A percentile compares a stretch with the other conserved stretches of the same genome.
phyloP scores from a whole-genome alignment of 768 basidiomycete species.

The Pleurotus djamor region DNA sequence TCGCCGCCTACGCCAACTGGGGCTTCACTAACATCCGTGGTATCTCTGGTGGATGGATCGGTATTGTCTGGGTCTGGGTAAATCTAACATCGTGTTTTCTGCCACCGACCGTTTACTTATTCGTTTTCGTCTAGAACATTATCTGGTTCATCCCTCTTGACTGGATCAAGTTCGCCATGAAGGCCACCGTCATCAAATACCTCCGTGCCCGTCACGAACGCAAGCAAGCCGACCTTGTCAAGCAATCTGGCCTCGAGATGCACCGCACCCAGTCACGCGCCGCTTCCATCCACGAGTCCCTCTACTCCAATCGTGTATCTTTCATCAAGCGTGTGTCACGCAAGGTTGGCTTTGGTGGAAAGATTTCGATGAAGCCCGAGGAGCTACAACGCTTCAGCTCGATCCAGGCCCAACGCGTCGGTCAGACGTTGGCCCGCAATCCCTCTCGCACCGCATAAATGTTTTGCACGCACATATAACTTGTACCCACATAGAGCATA shows the following conservation, averaged over 20 bases:
- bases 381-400: slow-evolving; percentile 85
- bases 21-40: slow-evolving; percentile 83
- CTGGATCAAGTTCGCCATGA: slow-evolving; percentile 95
- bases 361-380: slow-evolving; percentile 78
- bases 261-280: slow-evolving; percentile 88
- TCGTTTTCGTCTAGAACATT: slow-evolving; percentile 63
- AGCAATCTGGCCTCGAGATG: slow-evolving; percentile 64
- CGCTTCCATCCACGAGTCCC: slow-evolving; percentile 84
- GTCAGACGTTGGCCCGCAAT: slow-evolving; percentile 74
- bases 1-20: slow-evolving; percentile 92
- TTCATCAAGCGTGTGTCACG: slow-evolving; percentile 89
- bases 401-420: slow-evolving; percentile 81
- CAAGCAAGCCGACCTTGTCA: slow-evolving; percentile 33
- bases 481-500: slow-evolving; percentile 7
- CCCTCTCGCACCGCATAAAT: slow-evolving; percentile 55
- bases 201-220: slow-evolving; percentile 67
- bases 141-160: slow-evolving; percentile 96
- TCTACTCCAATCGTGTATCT: slow-evolving; percentile 93
- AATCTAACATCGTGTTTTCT: background rate
- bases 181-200: slow-evolving; percentile 84
- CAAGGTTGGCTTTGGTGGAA: slow-evolving; percentile 86
- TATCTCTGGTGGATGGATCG: slow-evolving; percentile 94
- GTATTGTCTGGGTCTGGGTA: slow-evolving; percentile 97
- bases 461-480: background rate
- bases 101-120: background rate